These are phyloP conservation scores for Coemansia umbellata DNA, from an alignment of 192 early-diverging fungal genomes.

Conservation along the genomic window DNA sequence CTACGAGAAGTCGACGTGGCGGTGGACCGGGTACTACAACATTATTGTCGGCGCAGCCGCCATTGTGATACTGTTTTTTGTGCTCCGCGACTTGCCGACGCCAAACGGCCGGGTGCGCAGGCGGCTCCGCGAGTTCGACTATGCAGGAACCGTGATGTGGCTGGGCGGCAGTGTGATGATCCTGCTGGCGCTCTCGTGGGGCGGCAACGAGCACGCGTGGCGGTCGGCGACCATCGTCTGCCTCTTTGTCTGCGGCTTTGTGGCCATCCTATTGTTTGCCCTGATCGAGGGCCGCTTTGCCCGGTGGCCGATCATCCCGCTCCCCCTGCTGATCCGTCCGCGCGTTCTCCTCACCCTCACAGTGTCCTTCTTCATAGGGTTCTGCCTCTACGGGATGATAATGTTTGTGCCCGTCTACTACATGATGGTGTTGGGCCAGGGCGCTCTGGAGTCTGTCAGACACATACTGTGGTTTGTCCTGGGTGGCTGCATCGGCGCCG, in stretches of 20 bases:
- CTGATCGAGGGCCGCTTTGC: conserved; percentile 58
- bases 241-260: conserved; percentile 45
- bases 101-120: conserved; percentile 22
- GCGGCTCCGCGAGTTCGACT: conserved; percentile 56
- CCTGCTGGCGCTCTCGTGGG: conserved; percentile 55
- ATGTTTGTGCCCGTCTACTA: conserved; percentile 53
- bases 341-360: conserved; percentile 32
- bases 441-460: conserved; percentile 13
- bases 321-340: conserved; percentile 23
- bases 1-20: conserved; percentile 55
- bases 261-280: conserved; percentile 46
- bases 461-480: conserved; percentile 40
- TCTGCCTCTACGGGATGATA: conserved; percentile 48
- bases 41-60: conserved; percentile 60
- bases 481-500: conserved; percentile 18
- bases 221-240: conserved; percentile 46
- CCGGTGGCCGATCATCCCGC: conserved; percentile 63
- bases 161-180: conserved; percentile 53
- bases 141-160: conserved; percentile 52
- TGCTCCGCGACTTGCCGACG: conserved; percentile 55
- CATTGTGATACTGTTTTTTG: conserved; percentile 52
- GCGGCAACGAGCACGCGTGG: conserved; percentile 61
- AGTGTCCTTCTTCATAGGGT: conserved; percentile 36
- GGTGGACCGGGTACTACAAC: conserved; percentile 79
- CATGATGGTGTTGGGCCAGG: conserved; percentile 26